Base-by-base conservation (phyloP, 345 rosid species). In the Abelmoschus esculentus region DNA sequence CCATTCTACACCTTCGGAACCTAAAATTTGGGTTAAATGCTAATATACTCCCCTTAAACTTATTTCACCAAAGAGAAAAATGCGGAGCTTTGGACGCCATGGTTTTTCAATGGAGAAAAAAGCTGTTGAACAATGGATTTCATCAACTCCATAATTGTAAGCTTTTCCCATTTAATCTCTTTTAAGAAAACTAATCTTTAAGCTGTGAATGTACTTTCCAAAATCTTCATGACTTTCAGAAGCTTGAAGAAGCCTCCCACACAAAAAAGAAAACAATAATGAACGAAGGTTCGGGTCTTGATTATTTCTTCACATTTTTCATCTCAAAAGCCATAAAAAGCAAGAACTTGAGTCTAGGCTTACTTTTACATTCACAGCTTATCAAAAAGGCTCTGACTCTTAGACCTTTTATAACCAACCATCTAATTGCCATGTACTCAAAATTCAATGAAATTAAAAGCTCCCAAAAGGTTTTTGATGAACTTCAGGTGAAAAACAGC, bases 381-480 rank as follows among this genome's bases (percentile, higher is more conserved):
- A 66, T 75, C 68, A 85, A 82, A 78, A 78, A 80, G 7, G 79
- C 80, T 7, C 73, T 80, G 71, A 47, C 55, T 72, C 34, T 55
- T n/a, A 62, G 70, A 66, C 73, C 81, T 40, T 78, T 80, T 75
- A 0, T 77, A 53, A 15, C 77, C 75, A 80, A 78, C 75, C 75
- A 61, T 52, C 71, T 84, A 7, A 71, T 82, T 26, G 67, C 66
- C 68, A 71, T 71, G 80, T 84, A 84, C 74, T 38, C 77, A 66
- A 82, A 79, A 10, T 79, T 77, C 75, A 66, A 73, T 70, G 79
- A 79, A 71, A 61, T 72, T 2, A 66, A 61, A 3, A 38, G 69
- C 34, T 81, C 81, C 70, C 73, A 19, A 8, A 77, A 71, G 46
- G 74, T 67, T n/a, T 82, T 85, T 42, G 72, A 75, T 13, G 88